Evolutionary conservation across 768 basidiomycete species (phyloP).

Genomic region (Leccinum imitatum): DNA sequence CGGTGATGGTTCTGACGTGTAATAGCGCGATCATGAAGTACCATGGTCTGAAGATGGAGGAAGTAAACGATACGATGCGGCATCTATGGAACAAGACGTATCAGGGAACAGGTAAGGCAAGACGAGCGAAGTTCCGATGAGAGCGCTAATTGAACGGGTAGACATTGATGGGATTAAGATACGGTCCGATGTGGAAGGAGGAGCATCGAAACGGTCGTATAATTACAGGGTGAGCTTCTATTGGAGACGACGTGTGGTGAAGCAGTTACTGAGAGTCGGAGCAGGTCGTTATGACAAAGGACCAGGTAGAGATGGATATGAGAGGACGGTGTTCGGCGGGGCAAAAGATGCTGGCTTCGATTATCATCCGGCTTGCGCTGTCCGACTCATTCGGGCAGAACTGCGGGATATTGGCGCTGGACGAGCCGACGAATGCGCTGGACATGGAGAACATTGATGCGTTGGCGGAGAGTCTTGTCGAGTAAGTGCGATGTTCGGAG

Average conservation of each 20-base stretch:
- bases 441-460: constrained; percentile 97
- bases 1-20: constrained; percentile 15
- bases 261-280: constrained; percentile 15
- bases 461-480: constrained; percentile 85
- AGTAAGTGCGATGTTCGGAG: constrained; percentile 56
- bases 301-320: constrained; percentile 99
- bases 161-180: constrained; percentile 99
- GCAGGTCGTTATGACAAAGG: constrained; percentile 98
- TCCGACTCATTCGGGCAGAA: constrained; percentile 98
- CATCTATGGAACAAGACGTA: constrained; percentile 99
- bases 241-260: constrained; percentile 4
- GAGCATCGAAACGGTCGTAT: constrained; percentile 88
- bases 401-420: constrained; percentile 95
- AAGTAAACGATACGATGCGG: constrained; percentile 97
- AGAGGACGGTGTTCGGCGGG: constrained; percentile 97
- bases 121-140: background rate
- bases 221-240: constrained; percentile 80
- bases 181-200: constrained; percentile 89
- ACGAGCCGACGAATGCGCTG: constrained; percentile 97
- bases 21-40: constrained; percentile 97
- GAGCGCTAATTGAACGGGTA: constrained; percentile 33
- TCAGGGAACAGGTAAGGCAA: constrained; percentile 84
- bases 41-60: constrained; percentile 96
- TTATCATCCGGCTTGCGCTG: constrained; percentile 94
- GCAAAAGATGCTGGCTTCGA: constrained; percentile 97